Conservation (phyloP, 1,284 basidiomycete species). For the Trichosporon sp. region DNA sequence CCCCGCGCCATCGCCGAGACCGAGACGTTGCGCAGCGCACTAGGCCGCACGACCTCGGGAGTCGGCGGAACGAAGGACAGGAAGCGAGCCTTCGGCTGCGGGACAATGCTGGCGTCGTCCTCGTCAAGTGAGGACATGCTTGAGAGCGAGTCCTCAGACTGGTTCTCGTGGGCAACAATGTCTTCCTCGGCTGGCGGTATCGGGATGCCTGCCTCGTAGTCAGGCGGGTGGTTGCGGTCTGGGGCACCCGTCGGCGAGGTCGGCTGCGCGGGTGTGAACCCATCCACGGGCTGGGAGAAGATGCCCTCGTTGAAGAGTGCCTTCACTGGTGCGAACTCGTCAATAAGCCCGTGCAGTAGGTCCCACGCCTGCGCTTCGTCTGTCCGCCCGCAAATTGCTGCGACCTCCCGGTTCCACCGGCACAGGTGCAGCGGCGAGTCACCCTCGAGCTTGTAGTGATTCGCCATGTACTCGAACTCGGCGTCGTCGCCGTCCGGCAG, state of each 20-base stretch:
- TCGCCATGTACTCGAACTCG: slow-evolving; percentile 61
- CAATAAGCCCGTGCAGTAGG: slow-evolving; percentile 60
- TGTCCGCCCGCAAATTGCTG: slow-evolving; percentile 59
- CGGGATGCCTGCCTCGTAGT: slow-evolving; percentile 4
- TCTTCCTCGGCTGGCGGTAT: slow-evolving; percentile 8
- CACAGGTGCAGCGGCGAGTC: slow-evolving; percentile 54
- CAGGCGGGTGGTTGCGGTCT: background rate
- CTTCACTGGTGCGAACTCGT: slow-evolving; percentile 34
- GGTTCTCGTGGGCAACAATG: background rate
- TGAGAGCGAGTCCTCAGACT: background rate
- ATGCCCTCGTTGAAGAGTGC: slow-evolving; percentile 30
- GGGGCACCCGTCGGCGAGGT: slow-evolving; percentile 7
- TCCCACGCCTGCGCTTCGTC: slow-evolving; percentile 67
- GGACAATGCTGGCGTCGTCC: background rate
- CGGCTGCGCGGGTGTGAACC: background rate
- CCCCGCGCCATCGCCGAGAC: background rate
- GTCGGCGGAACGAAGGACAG: slow-evolving; percentile 23
- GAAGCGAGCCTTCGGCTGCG: slow-evolving; percentile 11
- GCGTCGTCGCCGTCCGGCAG: slow-evolving; percentile 51
- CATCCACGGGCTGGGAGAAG: slow-evolving; percentile 2
- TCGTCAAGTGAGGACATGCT: background rate
- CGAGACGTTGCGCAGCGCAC: background rate
- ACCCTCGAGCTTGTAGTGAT: slow-evolving; percentile 63
- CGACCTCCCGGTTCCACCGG: slow-evolving; percentile 52
- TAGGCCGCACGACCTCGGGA: background rate